These are phyloP conservation scores for Diphasiastrum complanatum DNA, from an alignment of 83 land plant species.

Conservation along the genomic window DNA sequence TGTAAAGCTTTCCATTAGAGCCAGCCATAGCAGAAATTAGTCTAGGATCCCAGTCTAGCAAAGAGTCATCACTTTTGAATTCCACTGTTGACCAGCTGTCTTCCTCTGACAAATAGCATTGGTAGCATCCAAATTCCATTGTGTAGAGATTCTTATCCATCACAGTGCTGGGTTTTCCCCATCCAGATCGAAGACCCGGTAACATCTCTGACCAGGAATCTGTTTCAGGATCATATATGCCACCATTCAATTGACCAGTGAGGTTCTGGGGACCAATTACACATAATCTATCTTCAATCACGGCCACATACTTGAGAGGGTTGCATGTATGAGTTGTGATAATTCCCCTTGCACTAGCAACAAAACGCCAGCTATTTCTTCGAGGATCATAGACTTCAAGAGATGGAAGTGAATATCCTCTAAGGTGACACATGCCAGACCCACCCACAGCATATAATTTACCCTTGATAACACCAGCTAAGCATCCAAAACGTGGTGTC, in stretches of 20 bases:
- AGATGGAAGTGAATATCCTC: slow-evolving; percentile 27
- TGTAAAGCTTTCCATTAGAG: slow-evolving; percentile 29
- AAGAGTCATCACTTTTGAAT: slow-evolving; percentile 15
- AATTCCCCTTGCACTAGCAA: slow-evolving; percentile 27
- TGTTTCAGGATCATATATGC: slow-evolving; percentile 29
- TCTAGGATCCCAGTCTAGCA: slow-evolving; percentile 26
- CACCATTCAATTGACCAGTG: slow-evolving; percentile 17
- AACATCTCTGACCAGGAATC: slow-evolving; percentile 27
- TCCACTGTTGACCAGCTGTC: slow-evolving; percentile 28
- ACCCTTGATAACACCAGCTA: slow-evolving; percentile 22
- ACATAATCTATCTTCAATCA: slow-evolving; percentile 25
- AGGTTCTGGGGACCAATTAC: slow-evolving; percentile 25
- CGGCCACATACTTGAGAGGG: slow-evolving; percentile 30
- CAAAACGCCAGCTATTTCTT: slow-evolving; percentile 25
- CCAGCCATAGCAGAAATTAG: slow-evolving; percentile 31
- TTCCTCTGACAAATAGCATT: slow-evolving; percentile 22
- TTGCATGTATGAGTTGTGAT: slow-evolving; percentile 21
- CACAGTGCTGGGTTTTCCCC: slow-evolving; percentile 38
- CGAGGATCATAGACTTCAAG: slow-evolving; percentile 31
- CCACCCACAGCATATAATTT: slow-evolving; percentile 31
- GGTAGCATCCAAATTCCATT: slow-evolving; percentile 29
- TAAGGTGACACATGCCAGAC: slow-evolving; percentile 25
- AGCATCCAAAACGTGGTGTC: slow-evolving; percentile 28
- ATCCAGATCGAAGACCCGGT: slow-evolving; percentile 27
- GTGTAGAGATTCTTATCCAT: slow-evolving; percentile 32